Conservation (phyloP, 352 stramenopile genomes). For the Pseudoperonospora humuli region DNA sequence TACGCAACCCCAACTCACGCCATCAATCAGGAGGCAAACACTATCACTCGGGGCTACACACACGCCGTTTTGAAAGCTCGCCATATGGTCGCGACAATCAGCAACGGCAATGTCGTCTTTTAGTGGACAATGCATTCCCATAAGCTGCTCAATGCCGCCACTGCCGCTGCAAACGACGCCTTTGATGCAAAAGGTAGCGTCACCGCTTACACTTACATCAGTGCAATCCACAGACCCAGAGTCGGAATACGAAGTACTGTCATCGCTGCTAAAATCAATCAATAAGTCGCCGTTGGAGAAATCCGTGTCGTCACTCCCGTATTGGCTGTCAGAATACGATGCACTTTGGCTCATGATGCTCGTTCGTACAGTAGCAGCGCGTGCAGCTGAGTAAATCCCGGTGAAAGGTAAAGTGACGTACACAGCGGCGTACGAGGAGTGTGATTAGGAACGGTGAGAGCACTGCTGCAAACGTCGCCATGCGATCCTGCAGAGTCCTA, state of each 20-base stretch:
- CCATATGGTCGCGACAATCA: slow-evolving; percentile 19
- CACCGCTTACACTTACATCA: slow-evolving; percentile 28
- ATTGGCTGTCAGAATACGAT: no score
- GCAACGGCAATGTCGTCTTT: slow-evolving; percentile 23
- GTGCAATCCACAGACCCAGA: slow-evolving; percentile 11
- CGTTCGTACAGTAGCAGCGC: background rate
- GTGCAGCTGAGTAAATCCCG: background rate
- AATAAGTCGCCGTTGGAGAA: background rate
- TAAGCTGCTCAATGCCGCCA: slow-evolving; percentile 14
- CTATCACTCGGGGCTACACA: slow-evolving; percentile 25
- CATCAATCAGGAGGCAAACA: slow-evolving; percentile 7
- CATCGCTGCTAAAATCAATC: background rate
- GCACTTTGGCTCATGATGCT: no score
- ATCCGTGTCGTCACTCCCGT: background rate
- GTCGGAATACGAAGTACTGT: no score
- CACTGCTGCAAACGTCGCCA: background rate
- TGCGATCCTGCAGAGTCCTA: background rate
- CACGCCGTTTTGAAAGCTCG: slow-evolving; percentile 16
- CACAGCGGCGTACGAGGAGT: no score
- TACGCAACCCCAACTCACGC: slow-evolving; percentile 20
- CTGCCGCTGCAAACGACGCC: slow-evolving; percentile 28
- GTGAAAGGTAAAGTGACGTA: background rate
- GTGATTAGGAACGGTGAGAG: background rate
- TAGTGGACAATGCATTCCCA: slow-evolving; percentile 23
- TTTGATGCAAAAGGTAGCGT: slow-evolving; percentile 35